A percentile compares a stretch with the other conserved stretches of the same genome.
Evolutionary conservation across 139 green algal species (phyloP).

Genomic region (Chlorokybus atmophyticus): DNA sequence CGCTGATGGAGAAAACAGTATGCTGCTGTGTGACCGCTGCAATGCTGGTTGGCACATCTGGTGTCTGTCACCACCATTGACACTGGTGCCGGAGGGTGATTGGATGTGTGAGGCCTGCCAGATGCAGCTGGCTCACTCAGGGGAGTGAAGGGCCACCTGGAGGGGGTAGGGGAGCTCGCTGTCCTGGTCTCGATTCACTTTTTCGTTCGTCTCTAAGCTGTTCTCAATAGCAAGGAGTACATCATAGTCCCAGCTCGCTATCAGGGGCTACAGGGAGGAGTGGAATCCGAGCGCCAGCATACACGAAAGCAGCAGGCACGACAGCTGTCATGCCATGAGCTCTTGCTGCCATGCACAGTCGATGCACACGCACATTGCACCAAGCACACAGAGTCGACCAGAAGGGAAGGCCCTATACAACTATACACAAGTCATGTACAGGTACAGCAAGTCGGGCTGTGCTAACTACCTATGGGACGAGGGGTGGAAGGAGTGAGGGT

Average conservation of each 20-base stretch:
- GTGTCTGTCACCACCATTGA: not conserved
- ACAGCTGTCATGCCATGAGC: constrained; percentile 1
- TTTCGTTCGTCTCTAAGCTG: not conserved
- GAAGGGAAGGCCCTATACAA: too few species aligned
- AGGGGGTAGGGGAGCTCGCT: too few species aligned
- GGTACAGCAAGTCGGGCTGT: too few species aligned
- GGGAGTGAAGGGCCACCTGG: too few species aligned
- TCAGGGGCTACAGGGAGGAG: not conserved
- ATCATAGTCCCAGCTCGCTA: not conserved
- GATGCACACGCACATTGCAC: too few species aligned
- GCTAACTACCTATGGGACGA: too few species aligned
- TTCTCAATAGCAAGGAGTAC: not conserved
- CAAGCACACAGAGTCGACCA: too few species aligned
- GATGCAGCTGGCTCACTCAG: too few species aligned
- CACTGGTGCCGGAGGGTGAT: not conserved
- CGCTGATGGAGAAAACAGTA: not conserved
- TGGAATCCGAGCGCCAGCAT: not conserved
- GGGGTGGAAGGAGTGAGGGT: too few species aligned
- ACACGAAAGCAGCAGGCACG: not conserved
- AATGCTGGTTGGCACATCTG: not conserved
- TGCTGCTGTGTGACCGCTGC: not conserved
- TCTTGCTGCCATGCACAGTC: not conserved
- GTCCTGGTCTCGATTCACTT: too few species aligned
- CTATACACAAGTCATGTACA: too few species aligned
- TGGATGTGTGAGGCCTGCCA: too few species aligned